These are phyloP conservation scores for Teratosphaeriaceae sp. DNA, from an alignment of 2,329 filamentous ascomycete genomes.

Conservation along the genomic window DNA sequence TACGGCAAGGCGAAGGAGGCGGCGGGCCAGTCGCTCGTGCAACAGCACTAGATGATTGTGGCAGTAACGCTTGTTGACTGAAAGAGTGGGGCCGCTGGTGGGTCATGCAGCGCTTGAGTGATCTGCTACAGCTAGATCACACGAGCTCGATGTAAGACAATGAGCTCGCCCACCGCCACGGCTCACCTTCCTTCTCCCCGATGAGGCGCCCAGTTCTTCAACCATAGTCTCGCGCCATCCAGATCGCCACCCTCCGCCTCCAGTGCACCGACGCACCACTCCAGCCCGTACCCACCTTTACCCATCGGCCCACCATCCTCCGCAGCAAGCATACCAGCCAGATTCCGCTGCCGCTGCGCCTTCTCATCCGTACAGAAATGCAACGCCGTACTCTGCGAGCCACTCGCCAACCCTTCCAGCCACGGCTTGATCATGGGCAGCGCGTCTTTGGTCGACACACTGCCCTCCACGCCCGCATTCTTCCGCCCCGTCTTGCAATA, in stretches of 20 bases:
- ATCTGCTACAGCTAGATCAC: too few species aligned
- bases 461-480: conserved; percentile 47
- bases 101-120: too few species aligned
- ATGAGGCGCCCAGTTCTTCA: conserved; percentile 75
- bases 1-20: conserved; percentile 34
- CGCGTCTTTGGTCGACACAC: conserved; percentile 61
- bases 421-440: conserved; percentile 67
- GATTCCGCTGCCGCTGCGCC: conserved; percentile 61
- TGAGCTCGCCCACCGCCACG: too few species aligned
- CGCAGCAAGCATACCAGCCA: conserved; percentile 69
- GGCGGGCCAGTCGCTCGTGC: conserved; percentile 28
- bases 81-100: not conserved
- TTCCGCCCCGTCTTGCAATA: conserved; percentile 78
- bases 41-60: conserved; percentile 7
- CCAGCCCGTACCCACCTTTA: conserved; percentile 38
- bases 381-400: conserved; percentile 45
- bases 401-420: conserved; percentile 48
- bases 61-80: too few species aligned
- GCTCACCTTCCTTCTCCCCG: conserved; percentile 25
- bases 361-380: conserved; percentile 84
- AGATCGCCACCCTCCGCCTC: conserved; percentile 53
- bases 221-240: conserved; percentile 68
- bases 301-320: conserved; percentile 61
- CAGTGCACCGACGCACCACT: conserved; percentile 46
- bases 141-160: too few species aligned